Base-by-base conservation (phyloP, 805 yeast species). In the Cyberlindnera mycetangii region DNA sequence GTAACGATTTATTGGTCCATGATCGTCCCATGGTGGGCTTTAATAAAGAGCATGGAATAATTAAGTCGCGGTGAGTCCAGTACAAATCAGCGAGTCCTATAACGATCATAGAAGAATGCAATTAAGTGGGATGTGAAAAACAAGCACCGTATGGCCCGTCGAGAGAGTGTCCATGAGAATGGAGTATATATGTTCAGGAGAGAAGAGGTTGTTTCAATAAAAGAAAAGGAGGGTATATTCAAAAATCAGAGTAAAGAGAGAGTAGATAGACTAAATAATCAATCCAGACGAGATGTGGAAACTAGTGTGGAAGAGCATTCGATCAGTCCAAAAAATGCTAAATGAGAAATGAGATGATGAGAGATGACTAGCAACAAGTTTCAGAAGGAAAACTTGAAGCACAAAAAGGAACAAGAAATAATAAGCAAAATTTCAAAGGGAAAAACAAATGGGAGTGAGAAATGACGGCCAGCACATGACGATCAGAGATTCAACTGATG, bases 401-500 rank as follows among this genome's bases (percentile, higher is more conserved):
- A 32, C 32, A 30, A 30, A 14, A 34, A 27, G 21, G 18, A 20
- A 20, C n/a, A 12, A n/a, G 12, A 33, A 9, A 17, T 11, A 25
- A 32, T 30, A 41, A 25, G 49, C 40, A 35, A 16, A 42, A 42
- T 32, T 40, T 36, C 37, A 37, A 35, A 37, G 30, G n/a, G 43
- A 39, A 37, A 49, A 40, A 52, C 41, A 35, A 14, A 34, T n/a
- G 37, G 21, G 9, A 7, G 10, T 35, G 44, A 41, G 50, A 35
- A 47, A 32, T 37, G 49, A 43, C 41, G 37, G 32, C 38, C 35
- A 36, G 25, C 39, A 39, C 17, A 32, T 40, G 43, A 41, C 39
- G 37, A 42, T 32, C 38, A 52, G 32, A 51, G 42, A 16, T 21
- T 43, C 36, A 52, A 32, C 46, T 57, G 62, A 38, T 44, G 48